phyloP scores from a whole-genome alignment of 2,329 filamentous ascomycete species.

The Ciborinia camelliae region DNA sequence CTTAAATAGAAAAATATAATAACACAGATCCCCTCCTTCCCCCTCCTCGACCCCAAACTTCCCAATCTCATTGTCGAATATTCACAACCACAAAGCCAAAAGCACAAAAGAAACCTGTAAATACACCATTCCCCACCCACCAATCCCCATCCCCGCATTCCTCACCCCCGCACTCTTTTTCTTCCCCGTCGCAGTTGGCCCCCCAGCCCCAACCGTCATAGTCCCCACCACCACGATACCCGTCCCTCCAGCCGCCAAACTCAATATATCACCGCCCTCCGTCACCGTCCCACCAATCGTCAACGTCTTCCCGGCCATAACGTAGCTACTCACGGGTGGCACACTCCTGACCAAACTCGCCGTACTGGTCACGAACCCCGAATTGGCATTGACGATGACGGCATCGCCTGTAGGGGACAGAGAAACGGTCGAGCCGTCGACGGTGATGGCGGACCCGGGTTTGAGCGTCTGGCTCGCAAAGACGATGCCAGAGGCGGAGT shows the following conservation, averaged over 20 bases:
- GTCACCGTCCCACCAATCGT: constrained; percentile 32
- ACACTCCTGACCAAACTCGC: constrained; percentile 1
- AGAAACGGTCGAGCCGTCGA: constrained; percentile 20
- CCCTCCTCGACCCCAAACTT: no score
- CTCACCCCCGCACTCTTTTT: constrained; percentile 29
- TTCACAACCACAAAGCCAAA: neutral
- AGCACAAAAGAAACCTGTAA: constrained; percentile 9
- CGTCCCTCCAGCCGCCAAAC: constrained; percentile 28
- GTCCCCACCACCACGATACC: constrained; percentile 31
- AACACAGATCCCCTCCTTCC: no score
- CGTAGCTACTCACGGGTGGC: constrained; percentile 22
- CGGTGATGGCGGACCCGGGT: constrained; percentile 17
- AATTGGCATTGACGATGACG: constrained; percentile 22
- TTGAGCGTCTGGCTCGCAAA: constrained; percentile 23
- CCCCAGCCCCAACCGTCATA: constrained; percentile 27
- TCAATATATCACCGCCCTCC: constrained; percentile 33
- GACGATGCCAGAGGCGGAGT: constrained; percentile 18
- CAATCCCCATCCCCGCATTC: neutral
- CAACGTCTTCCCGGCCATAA: constrained; percentile 32
- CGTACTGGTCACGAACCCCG: constrained; percentile 18
- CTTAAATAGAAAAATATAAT: neutral
- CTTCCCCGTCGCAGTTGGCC: constrained; percentile 21
- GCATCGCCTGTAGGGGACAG: constrained; percentile 19
- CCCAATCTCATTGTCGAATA: neutral
- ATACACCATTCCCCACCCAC: constrained; percentile 9